Evolutionary conservation across 371 early-diverging fungal genomes (phyloP), one percentile per base, ranked within the genome.

Genomic region (Choanephora cucurbitarum): DNA sequence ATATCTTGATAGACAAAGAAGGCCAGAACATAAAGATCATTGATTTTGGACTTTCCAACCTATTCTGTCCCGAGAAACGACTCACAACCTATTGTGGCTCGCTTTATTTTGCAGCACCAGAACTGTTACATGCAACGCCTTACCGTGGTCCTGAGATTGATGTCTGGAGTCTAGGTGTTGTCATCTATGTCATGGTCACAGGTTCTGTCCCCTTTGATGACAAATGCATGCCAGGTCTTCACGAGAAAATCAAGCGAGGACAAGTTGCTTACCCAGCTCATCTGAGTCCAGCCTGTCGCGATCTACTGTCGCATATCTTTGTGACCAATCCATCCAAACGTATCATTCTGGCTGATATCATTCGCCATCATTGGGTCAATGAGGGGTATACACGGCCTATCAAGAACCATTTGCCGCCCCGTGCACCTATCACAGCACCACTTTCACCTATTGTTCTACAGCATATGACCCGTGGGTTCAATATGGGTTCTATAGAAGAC

Each of bases 121-220:
- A 98, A 69, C 69, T 98, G 37, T 73, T 98, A 15, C 80, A 83
- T 33, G 97, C 95, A 3, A 80, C 87, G 43, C 82, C 88, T 5
- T 97, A 97, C 60, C 84, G 81, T 3, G 98, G 98, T 0, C 97
- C 98, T 14, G 98, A 96, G 64, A 89, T 97, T 8, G 98, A 98
- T 70, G 80, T 97, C 9, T 98, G 98, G 98, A 90, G 91, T 58
- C 80, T 98, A 57, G 99, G 98, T 10, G 92, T 98, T 28, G 92
- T 98, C 14, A 78, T 97, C 24, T 98, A 93, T 63, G 96, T 94
- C 7, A 87, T 97, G 65, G 90, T 95, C 5, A 92, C 91, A 52
- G 99, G 98, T 24, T 85, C 84, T 55, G 96, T 98, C 0, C 99
- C 99, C 0, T 98, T 98, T 79, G 94, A 97, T 67, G 98, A 97